Conservation (phyloP, 371 early-diverging fungal species). For the Mortierella sp. region DNA sequence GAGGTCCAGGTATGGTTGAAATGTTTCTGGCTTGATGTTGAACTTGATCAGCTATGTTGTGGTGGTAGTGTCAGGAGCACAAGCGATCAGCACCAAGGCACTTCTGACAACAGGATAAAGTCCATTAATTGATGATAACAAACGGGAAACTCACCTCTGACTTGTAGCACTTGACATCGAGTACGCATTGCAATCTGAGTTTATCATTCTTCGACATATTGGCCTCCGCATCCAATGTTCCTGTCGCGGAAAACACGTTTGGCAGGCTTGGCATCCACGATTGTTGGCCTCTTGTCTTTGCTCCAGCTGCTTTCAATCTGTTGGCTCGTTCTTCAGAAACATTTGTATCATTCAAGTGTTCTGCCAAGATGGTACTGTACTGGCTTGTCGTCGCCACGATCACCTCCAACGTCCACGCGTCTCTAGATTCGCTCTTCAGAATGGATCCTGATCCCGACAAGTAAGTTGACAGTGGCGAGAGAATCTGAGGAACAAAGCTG, state of each 20-base stretch:
- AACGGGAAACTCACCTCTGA: slow-evolving; percentile 57
- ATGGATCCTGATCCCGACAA: slow-evolving; percentile 44
- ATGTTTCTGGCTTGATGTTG: slow-evolving; percentile 32
- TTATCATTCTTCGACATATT: slow-evolving; percentile 61
- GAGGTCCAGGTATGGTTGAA: slow-evolving; percentile 37
- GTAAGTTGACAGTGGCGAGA: slow-evolving; percentile 65
- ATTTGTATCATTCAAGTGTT: slow-evolving; percentile 6
- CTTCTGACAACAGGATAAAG: background rate
- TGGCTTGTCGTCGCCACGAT: slow-evolving; percentile 27
- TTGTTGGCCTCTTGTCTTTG: background rate
- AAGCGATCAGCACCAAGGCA: no score
- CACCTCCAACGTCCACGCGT: slow-evolving; percentile 32
- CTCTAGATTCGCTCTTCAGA: slow-evolving; percentile 12
- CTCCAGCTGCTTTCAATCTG: slow-evolving; percentile 26
- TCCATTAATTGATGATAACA: background rate
- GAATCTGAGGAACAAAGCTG: slow-evolving; percentile 67
- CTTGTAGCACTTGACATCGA: slow-evolving; percentile 65
- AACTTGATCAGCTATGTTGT: slow-evolving; percentile 31
- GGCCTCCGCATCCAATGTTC: slow-evolving; percentile 14
- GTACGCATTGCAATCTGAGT: slow-evolving; percentile 64
- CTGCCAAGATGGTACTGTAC: slow-evolving; percentile 24
- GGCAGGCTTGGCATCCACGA: slow-evolving; percentile 40
- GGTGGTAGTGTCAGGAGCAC: no score
- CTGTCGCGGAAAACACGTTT: slow-evolving; percentile 17
- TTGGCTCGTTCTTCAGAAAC: slow-evolving; percentile 16